Evolutionary conservation across 2,329 filamentous ascomycete genomes (phyloP), one percentile per base, ranked within the genome.

Genomic region (Cladophialophora chaetospira): DNA sequence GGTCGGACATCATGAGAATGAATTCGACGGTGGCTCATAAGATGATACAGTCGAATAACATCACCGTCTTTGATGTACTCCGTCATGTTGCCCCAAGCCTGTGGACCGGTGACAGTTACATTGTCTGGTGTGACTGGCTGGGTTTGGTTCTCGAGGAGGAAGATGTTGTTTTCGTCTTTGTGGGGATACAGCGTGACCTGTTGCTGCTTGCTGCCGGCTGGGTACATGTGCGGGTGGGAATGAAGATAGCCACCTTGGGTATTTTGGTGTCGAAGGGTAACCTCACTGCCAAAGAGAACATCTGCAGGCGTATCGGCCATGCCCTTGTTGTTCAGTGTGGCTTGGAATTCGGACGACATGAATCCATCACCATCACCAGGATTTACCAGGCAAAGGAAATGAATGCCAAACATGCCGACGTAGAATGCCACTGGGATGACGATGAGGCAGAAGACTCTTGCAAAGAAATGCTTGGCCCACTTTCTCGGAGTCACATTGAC

Each of bases 291-390:
- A 68, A 94, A 88, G 25, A 88, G 87, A 57, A 99, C 88, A 75
- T 99, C 92, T 26, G 89, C 94, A 1, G 94, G 88, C 4, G 96
- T 91, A 73, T 96, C 91, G 71, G 91, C 87, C 94, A 99, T 99
- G 51, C 84, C 87, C 80, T 97, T 99, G 68, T 86, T 92, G 77
- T 97, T 99, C 65, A 99, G 80, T 2, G 94, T 97, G 28, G 94
- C 89, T 77, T 99, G 94, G 79, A 99, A 99, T 71, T 99, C 94
- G 53, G 93, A 96, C 70, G 92, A 97, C 94, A 99, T 99, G 80
- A 99, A 99, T 53, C 94, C 94, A 73, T 99, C 94, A 53, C 94
- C 94, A 50, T 99, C 94, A 58, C 94, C 94, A 25, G 94, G 94
- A 76, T 99, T 99, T 58, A 88, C 84, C 38, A 99, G 82, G 79